A percentile compares a stretch with the other conserved stretches of the same genome.
phyloP scores from a whole-genome alignment of 495 filamentous ascomycete species.

The Neurospora sp. region DNA sequence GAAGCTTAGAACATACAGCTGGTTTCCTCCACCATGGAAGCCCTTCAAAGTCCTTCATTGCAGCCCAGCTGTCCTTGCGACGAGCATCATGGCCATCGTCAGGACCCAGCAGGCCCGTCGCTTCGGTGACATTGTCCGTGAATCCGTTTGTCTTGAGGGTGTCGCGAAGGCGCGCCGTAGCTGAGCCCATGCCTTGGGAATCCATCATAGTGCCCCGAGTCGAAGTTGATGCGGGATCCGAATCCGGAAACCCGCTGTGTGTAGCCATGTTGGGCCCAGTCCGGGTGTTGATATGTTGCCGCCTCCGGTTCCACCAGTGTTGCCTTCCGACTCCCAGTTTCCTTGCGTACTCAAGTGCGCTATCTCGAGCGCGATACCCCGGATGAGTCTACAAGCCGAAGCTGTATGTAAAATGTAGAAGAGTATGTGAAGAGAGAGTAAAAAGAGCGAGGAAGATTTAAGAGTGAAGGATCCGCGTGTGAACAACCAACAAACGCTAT shows the following conservation, averaged over 20 bases:
- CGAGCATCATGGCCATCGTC: conserved; percentile 1
- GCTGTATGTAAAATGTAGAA: neutral
- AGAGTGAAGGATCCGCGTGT: neutral
- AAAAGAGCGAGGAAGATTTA: neutral
- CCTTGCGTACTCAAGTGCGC: neutral
- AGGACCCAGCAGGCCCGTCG: conserved; percentile 29
- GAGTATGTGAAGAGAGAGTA: neutral
- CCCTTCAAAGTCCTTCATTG: conserved; percentile 49
- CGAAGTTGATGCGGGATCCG: neutral
- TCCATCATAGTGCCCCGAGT: neutral
- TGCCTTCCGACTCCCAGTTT: neutral
- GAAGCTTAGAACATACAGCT: conserved; percentile 42
- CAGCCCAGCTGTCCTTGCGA: conserved; percentile 24
- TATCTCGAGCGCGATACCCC: neutral
- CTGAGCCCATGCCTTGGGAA: neutral
- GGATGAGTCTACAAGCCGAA: neutral
- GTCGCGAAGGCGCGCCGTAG: neutral
- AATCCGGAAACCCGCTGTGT: conserved; percentile 1
- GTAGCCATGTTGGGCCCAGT: neutral
- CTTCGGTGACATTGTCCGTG: conserved; percentile 25
- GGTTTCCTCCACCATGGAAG: conserved; percentile 64
- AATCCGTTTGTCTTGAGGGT: conserved; percentile 8
- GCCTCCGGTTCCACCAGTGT: neutral
- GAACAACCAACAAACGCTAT: neutral
- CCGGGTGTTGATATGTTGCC: neutral